Conservation (phyloP, 1,284 basidiomycete genomes). For the Puccinia horiana region DNA sequence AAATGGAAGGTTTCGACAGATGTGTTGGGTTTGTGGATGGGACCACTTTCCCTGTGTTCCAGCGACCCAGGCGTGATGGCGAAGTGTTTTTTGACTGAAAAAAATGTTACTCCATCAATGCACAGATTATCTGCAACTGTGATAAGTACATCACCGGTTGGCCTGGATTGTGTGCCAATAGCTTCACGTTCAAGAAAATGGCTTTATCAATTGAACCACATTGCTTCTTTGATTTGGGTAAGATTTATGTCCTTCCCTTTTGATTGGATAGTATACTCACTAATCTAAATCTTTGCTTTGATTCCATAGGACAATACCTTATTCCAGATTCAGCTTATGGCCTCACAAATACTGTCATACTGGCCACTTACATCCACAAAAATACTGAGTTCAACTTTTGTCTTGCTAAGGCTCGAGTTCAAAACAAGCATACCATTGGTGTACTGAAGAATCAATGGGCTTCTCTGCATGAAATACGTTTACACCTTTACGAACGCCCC, state of each 20-base stretch:
- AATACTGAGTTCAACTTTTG: not conserved
- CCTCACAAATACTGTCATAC: not conserved
- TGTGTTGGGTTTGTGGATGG: slow-evolving; percentile 29
- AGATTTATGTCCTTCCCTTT: too few species aligned
- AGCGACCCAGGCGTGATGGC: not conserved
- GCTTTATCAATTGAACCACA: not conserved
- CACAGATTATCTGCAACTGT: slow-evolving; percentile 23
- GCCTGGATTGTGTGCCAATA: slow-evolving; percentile 7
- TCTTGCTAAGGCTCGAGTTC: not conserved
- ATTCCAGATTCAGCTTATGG: slow-evolving; percentile 7
- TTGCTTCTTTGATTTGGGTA: not conserved
- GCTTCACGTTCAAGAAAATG: slow-evolving; percentile 9
- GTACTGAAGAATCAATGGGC: not conserved
- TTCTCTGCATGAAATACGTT: not conserved
- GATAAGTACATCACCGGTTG: slow-evolving; percentile 3
- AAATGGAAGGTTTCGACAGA: not conserved
- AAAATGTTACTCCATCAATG: slow-evolving; percentile 22
- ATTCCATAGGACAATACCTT: not conserved
- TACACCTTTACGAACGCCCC: not conserved
- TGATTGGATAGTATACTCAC: too few species aligned
- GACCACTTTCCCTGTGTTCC: slow-evolving; percentile 4
- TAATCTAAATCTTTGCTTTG: not conserved
- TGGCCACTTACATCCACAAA: not conserved
- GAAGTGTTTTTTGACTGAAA: slow-evolving; percentile 26
- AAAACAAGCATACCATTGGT: slow-evolving; percentile 1